A percentile compares a stretch with the other conserved stretches of the same genome.
Evolutionary conservation across 345 rosid genomes (phyloP).

Genomic region (Odontarrhena argentea): DNA sequence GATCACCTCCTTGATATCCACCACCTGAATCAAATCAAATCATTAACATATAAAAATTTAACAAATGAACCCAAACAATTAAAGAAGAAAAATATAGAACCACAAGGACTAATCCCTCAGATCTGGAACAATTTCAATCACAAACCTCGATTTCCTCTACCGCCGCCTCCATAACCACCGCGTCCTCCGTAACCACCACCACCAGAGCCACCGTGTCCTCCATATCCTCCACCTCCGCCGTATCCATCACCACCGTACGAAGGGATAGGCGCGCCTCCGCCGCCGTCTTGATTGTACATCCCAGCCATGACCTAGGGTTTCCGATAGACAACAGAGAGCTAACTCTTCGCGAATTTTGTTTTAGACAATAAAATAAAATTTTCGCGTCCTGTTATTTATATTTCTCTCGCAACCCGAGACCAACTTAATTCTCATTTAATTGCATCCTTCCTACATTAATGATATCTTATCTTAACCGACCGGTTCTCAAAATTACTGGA

Average conservation of each 20-base stretch:
- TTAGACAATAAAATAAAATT: not conserved
- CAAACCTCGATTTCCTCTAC: slow-evolving; percentile 62
- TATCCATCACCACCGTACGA: slow-evolving; percentile 49
- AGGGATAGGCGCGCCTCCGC: slow-evolving; percentile 47
- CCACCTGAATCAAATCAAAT: slow-evolving; percentile 46
- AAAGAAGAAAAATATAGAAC: slow-evolving; percentile 15
- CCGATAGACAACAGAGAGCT: slow-evolving; percentile 24
- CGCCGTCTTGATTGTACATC: slow-evolving; percentile 73
- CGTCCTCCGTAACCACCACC: slow-evolving; percentile 47
- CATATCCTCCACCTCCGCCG: slow-evolving; percentile 51
- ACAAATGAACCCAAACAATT: slow-evolving; percentile 2
- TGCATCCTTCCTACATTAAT: not conserved
- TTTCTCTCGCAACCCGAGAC: slow-evolving; percentile 2
- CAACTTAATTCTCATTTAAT: not conserved
- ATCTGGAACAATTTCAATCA: slow-evolving; percentile 21
- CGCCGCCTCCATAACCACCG: slow-evolving; percentile 53
- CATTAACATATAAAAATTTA: not conserved
- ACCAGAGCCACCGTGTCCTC: slow-evolving; percentile 50
- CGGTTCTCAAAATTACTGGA: slow-evolving; percentile 8
- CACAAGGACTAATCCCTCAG: slow-evolving; percentile 5
- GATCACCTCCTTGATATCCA: slow-evolving; percentile 72
- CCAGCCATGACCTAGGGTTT: slow-evolving; percentile 67
- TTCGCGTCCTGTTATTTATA: slow-evolving; percentile 22
- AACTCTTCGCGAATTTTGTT: slow-evolving; percentile 13
- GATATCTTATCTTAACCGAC: slow-evolving; percentile 28